Conservation (phyloP, 2,329 filamentous ascomycete species). For the Leptoxyphium fumago region DNA sequence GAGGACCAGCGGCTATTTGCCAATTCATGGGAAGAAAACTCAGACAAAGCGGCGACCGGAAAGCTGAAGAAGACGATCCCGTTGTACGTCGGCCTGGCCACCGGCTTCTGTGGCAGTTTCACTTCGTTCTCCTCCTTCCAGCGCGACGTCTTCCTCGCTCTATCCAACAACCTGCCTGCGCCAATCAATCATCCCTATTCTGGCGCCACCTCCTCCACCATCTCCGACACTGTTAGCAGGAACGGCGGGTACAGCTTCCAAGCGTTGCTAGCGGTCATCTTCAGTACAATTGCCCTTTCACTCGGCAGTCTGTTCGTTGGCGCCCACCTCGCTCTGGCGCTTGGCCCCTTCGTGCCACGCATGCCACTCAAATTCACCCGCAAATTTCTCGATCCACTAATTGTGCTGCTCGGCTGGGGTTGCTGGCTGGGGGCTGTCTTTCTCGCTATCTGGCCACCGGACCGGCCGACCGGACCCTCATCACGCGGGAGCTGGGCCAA, state of each 20-base stretch:
- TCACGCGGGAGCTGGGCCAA: conserved; percentile 19
- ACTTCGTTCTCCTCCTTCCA: conserved; percentile 84
- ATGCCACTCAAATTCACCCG: conserved; percentile 44
- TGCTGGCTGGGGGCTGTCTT: conserved; percentile 67
- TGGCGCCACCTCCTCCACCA: conserved; percentile 11
- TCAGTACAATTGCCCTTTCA: conserved; percentile 57
- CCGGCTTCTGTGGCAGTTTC: conserved; percentile 77
- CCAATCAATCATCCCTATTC: conserved; percentile 28
- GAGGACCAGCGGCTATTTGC: conserved; percentile 67
- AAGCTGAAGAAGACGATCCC: conserved; percentile 73
- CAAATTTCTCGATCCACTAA: conserved; percentile 46
- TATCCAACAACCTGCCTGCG: conserved; percentile 56
- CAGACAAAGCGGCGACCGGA: conserved; percentile 18
- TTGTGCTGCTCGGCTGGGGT: conserved; percentile 52
- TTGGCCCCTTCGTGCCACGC: conserved; percentile 45
- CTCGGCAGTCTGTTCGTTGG: conserved; percentile 56
- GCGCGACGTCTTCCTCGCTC: conserved; percentile 61
- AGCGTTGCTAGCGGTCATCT: conserved; percentile 60
- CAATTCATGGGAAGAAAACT: conserved; percentile 27
- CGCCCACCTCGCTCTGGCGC: conserved; percentile 54
- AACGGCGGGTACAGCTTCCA: conserved; percentile 70
- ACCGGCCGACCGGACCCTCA: conserved; percentile 26
- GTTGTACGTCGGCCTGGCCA: conserved; percentile 72
- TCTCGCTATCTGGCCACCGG: conserved; percentile 56
- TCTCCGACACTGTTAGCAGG: conserved; percentile 31